phyloP scores from a whole-genome alignment of 805 yeast genomes.

The Lipomyces sp. region DNA sequence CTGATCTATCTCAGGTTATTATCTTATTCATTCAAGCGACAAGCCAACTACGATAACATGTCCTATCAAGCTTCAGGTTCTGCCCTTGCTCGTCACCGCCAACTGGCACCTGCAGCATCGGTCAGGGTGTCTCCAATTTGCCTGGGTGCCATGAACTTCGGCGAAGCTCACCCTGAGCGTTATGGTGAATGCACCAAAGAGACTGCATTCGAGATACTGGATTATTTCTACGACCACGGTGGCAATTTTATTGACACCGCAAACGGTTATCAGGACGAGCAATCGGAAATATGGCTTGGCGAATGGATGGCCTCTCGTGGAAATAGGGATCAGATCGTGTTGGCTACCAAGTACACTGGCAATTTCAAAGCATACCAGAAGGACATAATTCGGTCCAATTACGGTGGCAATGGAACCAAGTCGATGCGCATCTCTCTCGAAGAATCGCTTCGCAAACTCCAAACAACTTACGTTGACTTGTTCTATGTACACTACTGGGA shows the following conservation, averaged over 20 bases:
- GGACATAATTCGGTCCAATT: not conserved
- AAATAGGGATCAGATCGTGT: constrained; percentile 38
- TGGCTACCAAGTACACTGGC: constrained; percentile 46
- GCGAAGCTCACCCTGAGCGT: too few species aligned
- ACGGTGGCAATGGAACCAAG: constrained; percentile 9
- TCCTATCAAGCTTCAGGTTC: too few species aligned
- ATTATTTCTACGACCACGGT: constrained; percentile 32
- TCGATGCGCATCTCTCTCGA: constrained; percentile 5
- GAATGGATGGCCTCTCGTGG: constrained; percentile 40
- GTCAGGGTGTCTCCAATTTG: too few species aligned
- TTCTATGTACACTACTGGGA: constrained; percentile 42
- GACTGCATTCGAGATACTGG: constrained; percentile 36
- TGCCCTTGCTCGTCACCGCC: too few species aligned
- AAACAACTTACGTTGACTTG: constrained; percentile 40
- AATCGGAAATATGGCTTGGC: constrained; percentile 41
- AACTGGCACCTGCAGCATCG: too few species aligned
- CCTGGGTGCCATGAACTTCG: too few species aligned
- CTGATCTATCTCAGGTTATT: too few species aligned
- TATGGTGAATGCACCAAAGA: constrained; percentile 25
- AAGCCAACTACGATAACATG: too few species aligned
- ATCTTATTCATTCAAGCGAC: too few species aligned
- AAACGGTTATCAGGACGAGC: constrained; percentile 37
- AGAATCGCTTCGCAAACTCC: constrained; percentile 22
- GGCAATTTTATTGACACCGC: constrained; percentile 42
- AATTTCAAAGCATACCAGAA: constrained; percentile 8